Base-by-base conservation (phyloP, 2,329 filamentous ascomycete species). In the Orbilia ellipsospora region DNA sequence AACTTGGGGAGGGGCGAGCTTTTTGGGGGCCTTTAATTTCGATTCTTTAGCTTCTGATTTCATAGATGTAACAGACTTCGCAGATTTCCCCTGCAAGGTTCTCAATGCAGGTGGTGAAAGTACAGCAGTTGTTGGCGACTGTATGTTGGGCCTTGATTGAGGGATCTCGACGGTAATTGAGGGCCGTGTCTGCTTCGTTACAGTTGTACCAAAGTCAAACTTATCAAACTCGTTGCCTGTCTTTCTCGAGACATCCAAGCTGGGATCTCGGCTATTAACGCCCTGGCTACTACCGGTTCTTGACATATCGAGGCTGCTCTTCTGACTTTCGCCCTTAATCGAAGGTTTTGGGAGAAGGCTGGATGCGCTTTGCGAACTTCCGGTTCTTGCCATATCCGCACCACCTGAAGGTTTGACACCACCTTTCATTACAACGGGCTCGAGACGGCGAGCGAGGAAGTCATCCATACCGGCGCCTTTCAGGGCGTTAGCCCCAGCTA, bases 341-440 rank as follows among this genome's bases (percentile, higher is more conserved):
- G 63, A 59, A 50, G 59, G 70, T n/a, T 54, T 67, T 48, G 18
- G 63, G 8, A 74, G 28, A 20, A 62, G 51, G 28, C 70, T 68
- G 15, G 70, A 68, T 28, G 44, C 23, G 16, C 70, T 74, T 68
- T 74, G 70, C n/a, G 80, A 80, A 56, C 82, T 84, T 74, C 83
- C 81, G 26, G 82, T 82, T 61, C 82, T 84, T 66, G 82, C 79
- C n/a, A 82, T 83, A 55, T 82, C 80, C 64, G 79, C 79, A 16
- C 83, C 80, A 12, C 80, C 67, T 16, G 79, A 78, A 3, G 80
- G 80, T 40, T 82, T 81, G 45, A 83, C 83, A 26, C 85, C 84
- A 16, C 85, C 85, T 54, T 80, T 83, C 60, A 86, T 85, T 51
- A 85, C 78, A n/a, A 86, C 84, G 45, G 85, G 85, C 56, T 85